These are phyloP conservation scores for Tuber brumale DNA, from an alignment of 495 filamentous ascomycete species.

Conservation along the genomic window DNA sequence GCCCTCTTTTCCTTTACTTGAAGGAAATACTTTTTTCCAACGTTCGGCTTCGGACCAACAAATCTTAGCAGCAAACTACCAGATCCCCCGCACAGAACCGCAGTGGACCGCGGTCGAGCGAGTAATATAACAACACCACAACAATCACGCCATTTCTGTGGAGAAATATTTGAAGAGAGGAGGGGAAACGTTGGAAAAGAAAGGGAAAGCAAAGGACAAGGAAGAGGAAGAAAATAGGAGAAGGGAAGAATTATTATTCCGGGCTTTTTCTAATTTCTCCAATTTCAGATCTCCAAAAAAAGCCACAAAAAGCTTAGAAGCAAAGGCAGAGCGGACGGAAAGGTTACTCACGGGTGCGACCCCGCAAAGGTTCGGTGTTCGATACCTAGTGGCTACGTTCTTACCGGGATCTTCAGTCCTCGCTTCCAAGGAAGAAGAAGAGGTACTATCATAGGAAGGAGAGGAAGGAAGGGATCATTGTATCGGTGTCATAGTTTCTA, in stretches of 20 bases:
- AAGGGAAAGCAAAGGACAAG: not conserved
- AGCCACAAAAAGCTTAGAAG: not conserved
- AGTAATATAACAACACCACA: not conserved
- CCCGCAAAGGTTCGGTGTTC: not conserved
- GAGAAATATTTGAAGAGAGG: not conserved
- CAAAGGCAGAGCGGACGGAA: not conserved
- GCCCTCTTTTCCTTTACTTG: not conserved
- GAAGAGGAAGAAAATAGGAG: not conserved
- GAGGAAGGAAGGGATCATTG: not conserved
- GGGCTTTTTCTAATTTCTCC: not conserved
- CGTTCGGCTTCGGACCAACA: not conserved
- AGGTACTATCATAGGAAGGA: not conserved
- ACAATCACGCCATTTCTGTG: not conserved
- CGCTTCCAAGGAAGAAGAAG: not conserved
- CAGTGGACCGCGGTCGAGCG: not conserved
- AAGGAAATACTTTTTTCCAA: not conserved
- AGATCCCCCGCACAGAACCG: not conserved
- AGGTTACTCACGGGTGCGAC: not conserved
- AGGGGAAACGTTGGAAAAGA: not conserved
- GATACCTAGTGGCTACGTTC: not conserved
- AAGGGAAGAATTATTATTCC: not conserved
- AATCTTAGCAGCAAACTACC: not conserved
- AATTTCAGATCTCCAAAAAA: not conserved
- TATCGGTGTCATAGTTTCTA: not conserved
- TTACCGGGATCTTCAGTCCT: slow-evolving; percentile 1